A percentile compares a stretch with the other conserved stretches of the same genome.
Conservation (phyloP, 1,284 basidiomycete species). For the Crucibulum parvulum region DNA sequence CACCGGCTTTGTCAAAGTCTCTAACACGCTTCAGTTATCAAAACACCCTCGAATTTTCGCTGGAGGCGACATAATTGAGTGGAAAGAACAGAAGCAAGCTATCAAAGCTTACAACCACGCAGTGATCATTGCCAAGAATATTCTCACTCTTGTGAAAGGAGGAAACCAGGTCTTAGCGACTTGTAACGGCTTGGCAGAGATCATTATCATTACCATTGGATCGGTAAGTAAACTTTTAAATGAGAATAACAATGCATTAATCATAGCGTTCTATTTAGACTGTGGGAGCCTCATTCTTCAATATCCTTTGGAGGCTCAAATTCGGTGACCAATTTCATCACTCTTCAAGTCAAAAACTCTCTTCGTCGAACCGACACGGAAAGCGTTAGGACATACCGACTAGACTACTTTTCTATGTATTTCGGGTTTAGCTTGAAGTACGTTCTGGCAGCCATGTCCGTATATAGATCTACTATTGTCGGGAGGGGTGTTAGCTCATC, state of each 20-base stretch:
- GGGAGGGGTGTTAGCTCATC: too few species aligned
- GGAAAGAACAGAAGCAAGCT: slow-evolving; percentile 65
- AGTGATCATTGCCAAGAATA: slow-evolving; percentile 50
- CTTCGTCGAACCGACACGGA: too few species aligned
- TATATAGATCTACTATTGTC: too few species aligned
- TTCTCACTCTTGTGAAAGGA: slow-evolving; percentile 43
- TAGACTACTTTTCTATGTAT: too few species aligned
- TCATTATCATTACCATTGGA: slow-evolving; percentile 59
- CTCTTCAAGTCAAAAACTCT: slow-evolving; percentile 27
- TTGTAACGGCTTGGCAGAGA: slow-evolving; percentile 31
- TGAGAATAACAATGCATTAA: neutral
- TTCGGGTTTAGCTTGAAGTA: too few species aligned
- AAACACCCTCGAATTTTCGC: slow-evolving; percentile 60
- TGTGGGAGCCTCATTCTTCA: slow-evolving; percentile 47
- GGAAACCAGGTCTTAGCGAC: neutral
- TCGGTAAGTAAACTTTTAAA: slow-evolving; percentile 42
- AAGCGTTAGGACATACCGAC: too few species aligned
- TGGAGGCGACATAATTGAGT: slow-evolving; percentile 64
- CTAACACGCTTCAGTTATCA: slow-evolving; percentile 57
- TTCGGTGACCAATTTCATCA: slow-evolving; percentile 43
- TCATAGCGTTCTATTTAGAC: slow-evolving; percentile 33
- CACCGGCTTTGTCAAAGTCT: slow-evolving; percentile 53
- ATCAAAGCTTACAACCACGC: slow-evolving; percentile 54
- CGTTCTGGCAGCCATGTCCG: too few species aligned
- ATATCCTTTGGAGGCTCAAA: slow-evolving; percentile 52